These are phyloP conservation scores for Rhodotorula sp. DNA, from an alignment of 1,284 basidiomycete species.

Conservation along the genomic window DNA sequence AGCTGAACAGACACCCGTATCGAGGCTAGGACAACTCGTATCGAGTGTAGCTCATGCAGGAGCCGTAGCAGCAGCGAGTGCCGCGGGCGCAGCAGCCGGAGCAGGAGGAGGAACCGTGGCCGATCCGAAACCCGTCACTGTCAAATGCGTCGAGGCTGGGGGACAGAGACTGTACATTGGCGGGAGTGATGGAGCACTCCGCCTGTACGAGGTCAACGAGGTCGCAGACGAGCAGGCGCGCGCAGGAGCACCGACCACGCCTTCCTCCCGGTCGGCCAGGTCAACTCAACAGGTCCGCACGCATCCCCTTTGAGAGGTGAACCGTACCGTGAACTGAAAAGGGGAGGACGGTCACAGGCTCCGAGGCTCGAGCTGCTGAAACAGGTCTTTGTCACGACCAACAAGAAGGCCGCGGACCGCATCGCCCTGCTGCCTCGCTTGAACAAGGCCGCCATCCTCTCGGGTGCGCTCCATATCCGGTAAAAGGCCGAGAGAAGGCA, in stretches of 20 bases:
- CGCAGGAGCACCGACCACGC: background rate
- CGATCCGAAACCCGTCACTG: background rate
- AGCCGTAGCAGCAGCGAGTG: background rate
- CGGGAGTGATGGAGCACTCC: slow-evolving; percentile 28
- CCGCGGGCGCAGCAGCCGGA: background rate
- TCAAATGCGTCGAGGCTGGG: slow-evolving; percentile 30
- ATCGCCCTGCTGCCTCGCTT: slow-evolving; percentile 31
- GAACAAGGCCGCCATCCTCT: slow-evolving; percentile 38
- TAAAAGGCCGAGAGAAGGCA: background rate
- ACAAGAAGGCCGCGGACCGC: slow-evolving; percentile 26
- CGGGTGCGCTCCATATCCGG: slow-evolving; percentile 22
- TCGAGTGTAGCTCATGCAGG: slow-evolving; percentile 13
- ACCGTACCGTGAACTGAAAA: background rate
- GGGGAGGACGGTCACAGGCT: background rate
- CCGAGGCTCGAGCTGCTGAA: slow-evolving; percentile 23
- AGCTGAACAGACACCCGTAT: background rate
- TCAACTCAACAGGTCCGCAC: slow-evolving; percentile 10
- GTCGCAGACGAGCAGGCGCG: background rate
- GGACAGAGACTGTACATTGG: slow-evolving; percentile 32
- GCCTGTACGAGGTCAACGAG: slow-evolving; percentile 33
- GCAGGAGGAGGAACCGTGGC: background rate
- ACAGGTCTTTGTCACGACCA: slow-evolving; percentile 23
- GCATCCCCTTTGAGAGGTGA: background rate
- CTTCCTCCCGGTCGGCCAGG: background rate
- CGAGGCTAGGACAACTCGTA: slow-evolving; percentile 11